Evolutionary conservation across 2,329 filamentous ascomycete species (phyloP), one percentile per base, ranked within the genome.

Genomic region (Stylonectria norvegica): DNA sequence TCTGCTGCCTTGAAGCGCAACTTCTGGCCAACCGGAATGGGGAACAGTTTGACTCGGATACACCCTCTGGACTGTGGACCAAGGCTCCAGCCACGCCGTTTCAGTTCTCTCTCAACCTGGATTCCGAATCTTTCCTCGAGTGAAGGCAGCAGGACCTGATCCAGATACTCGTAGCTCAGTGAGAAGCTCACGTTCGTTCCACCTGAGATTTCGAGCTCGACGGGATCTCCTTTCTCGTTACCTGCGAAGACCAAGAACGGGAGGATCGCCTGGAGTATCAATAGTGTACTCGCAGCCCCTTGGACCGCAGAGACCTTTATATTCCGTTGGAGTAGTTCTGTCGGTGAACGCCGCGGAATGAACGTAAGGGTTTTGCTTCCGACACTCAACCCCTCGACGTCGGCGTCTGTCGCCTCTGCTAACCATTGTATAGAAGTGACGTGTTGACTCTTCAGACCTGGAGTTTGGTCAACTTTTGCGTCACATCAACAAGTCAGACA

Each of bases 391-490:
- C 77, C 76, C 1, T 67, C 57, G 0, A 75, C 70, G 6, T 73
- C 60, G 4, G 78, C 78, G 2, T 62, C 59, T 1, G 76, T 80
- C 3, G 67, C 71, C 5, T 69, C 59, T 4, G 74, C 74, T 1
- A 83, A 70, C 60, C 68, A 79, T 43, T 68, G 58, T 7, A 83
- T 71, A 2, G 75, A 68, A 0, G 78, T 65, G 19, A 80, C 71
- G 48, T 83, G 80, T 50, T 84, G 79, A 2, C 70, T 69, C 53
- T 80, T 81, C 20, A 83, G 67, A 18, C 79, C 79, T 78, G 44
- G 5, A 25, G 30, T 20, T 18, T 20, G 22, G 36, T 36, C 30
- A 32, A 16, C 17, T 5, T 20, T 11, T 27, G n/a, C 8, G 12
- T 36, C n/a, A 20, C 19, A 10, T 27, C 8, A 18, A 11, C 9